Evolutionary conservation across 306 rosid genomes (phyloP).

Genomic region (Vigna angularis): DNA sequence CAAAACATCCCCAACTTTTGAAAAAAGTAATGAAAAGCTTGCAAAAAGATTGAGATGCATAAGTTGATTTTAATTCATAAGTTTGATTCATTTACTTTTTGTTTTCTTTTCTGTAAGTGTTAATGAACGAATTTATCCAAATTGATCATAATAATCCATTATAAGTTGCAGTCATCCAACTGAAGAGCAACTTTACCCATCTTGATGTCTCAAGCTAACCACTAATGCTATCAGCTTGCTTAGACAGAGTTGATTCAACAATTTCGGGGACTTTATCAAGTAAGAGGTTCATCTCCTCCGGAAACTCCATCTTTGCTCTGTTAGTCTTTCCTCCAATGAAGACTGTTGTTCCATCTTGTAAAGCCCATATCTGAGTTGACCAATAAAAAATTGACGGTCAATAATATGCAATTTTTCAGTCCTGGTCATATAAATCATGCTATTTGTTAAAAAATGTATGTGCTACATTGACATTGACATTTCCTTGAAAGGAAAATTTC

Average conservation of each 20-base stretch:
- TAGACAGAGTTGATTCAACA: conserved; percentile 61
- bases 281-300: conserved; percentile 81
- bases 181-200: conserved; percentile 43
- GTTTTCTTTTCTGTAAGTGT: not conserved
- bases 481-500: conserved; percentile 26
- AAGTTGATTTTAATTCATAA: not conserved
- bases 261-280: conserved; percentile 85
- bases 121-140: not conserved
- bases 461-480: conserved; percentile 7
- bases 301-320: conserved; percentile 85
- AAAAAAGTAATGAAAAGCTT: not conserved
- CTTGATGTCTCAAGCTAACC: conserved; percentile 52
- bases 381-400: conserved; percentile 37
- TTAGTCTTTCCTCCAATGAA: conserved; percentile 88
- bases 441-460: not conserved
- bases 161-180: conserved; percentile 34
- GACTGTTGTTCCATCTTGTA: conserved; percentile 91
- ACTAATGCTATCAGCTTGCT: conserved; percentile 46
- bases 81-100: not conserved
- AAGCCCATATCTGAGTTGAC: conserved; percentile 80
- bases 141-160: not conserved
- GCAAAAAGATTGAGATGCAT: not conserved
- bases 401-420: conserved; percentile 12
- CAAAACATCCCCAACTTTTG: not conserved
- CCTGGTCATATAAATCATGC: conserved; percentile 9